Conservation (phyloP, 2,329 filamentous ascomycete genomes). For the Pseudohalonectria lignicola region DNA sequence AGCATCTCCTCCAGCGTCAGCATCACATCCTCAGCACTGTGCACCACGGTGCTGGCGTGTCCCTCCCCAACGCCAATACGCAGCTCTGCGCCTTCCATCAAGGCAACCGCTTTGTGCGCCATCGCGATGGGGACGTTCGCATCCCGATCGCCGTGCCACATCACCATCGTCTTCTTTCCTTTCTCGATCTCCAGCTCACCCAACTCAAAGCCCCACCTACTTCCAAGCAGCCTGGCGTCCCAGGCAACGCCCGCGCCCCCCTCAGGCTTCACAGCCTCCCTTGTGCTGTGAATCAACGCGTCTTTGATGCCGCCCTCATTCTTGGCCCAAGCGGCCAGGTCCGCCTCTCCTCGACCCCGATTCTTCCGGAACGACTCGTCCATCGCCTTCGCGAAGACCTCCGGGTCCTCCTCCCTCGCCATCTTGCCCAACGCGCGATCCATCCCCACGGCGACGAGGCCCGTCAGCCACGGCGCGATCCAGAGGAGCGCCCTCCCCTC, state of each 20-base stretch:
- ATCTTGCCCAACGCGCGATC: conserved; percentile 5
- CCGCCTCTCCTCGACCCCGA: conserved; percentile 1
- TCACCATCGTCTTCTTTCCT: conserved; percentile 4
- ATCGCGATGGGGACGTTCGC: conserved; percentile 11
- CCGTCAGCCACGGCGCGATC: conserved; percentile 8
- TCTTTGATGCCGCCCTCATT: conserved; percentile 1
- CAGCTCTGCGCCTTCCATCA: conserved; percentile 9
- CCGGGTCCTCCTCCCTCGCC: conserved; percentile 5
- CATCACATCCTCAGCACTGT: conserved; percentile 9
- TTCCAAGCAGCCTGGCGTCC: conserved; percentile 6
- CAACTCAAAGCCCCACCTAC: conserved; percentile 12
- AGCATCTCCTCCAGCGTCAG: too few relatives aligned
- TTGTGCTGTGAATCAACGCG: conserved; percentile 3
- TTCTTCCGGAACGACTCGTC: conserved; percentile 1
- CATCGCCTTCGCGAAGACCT: conserved; percentile 3
- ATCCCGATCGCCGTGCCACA: conserved; percentile 13
- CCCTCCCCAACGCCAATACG: conserved; percentile 8
- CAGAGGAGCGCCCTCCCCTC: conserved; percentile 6
- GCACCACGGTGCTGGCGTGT: conserved; percentile 9
- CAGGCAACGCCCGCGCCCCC: conserved; percentile 6
- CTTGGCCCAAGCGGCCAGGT: conserved; percentile 1
- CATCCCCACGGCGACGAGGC: conserved; percentile 6
- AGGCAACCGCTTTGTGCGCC: conserved; percentile 10
- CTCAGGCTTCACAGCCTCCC: conserved; percentile 1
- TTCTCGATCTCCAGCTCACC: conserved; percentile 8